Evolutionary conservation across 495 filamentous ascomycete genomes (phyloP).

Genomic region (Schizothecium vesticola): DNA sequence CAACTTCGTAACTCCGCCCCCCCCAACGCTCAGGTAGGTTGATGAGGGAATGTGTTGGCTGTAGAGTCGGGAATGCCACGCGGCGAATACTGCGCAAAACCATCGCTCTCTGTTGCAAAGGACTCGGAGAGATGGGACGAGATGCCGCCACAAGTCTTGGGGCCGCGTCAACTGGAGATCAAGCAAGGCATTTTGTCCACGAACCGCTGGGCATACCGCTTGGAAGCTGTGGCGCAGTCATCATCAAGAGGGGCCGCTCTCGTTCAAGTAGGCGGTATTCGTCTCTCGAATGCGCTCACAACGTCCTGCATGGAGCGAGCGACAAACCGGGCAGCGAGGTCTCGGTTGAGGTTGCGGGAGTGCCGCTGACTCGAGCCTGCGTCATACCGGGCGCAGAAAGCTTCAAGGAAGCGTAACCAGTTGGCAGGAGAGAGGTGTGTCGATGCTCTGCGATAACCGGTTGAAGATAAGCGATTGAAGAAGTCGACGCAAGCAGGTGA

Average conservation of each 20-base stretch:
- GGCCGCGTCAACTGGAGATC: neutral
- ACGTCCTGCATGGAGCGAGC: neutral
- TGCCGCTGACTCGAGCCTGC: no score
- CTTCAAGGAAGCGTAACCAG: neutral
- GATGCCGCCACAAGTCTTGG: neutral
- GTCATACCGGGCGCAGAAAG: neutral
- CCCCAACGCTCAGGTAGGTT: no score
- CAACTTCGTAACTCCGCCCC: no score
- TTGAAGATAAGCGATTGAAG: no score
- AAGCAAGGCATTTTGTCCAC: neutral
- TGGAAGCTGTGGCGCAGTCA: neutral
- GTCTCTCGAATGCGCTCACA: neutral
- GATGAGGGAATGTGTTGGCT: no score
- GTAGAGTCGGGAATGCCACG: no score
- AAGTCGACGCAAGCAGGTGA: neutral
- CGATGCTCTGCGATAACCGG: neutral
- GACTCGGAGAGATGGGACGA: neutral
- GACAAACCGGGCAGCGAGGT: neutral
- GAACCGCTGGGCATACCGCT: neutral
- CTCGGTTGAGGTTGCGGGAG: no score
- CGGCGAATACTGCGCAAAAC: neutral
- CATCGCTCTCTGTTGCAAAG: neutral
- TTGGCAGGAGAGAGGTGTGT: neutral
- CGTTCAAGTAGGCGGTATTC: neutral
- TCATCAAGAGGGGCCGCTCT: neutral